phyloP scores from a whole-genome alignment of 768 basidiomycete genomes.

The Coprinopsis cinerea region DNA sequence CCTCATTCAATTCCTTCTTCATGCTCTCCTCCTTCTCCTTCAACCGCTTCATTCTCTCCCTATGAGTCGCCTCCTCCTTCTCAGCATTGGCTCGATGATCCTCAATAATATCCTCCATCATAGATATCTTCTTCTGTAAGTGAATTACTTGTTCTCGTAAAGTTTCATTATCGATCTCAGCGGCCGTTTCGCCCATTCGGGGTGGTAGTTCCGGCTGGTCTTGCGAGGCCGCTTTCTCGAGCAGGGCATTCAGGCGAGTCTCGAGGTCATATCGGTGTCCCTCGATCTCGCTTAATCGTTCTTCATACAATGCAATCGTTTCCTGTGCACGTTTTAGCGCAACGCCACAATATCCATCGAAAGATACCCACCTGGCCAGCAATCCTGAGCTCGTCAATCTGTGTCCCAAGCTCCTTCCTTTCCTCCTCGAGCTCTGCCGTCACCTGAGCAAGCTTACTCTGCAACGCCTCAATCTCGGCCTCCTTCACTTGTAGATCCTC shows the following conservation, averaged over 20 bases:
- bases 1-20: conserved; percentile 64
- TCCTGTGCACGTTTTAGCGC: conserved; percentile 42
- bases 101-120: conserved; percentile 81
- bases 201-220: conserved; percentile 22
- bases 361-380: conserved; percentile 70
- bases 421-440: conserved; percentile 41
- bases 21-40: conserved; percentile 70
- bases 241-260: conserved; percentile 40
- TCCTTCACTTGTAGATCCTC: conserved; percentile 50
- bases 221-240: conserved; percentile 40
- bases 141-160: conserved; percentile 88
- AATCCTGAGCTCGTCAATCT: conserved; percentile 79
- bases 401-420: conserved; percentile 56
- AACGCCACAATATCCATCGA: background rate
- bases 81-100: conserved; percentile 68
- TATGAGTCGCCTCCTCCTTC: conserved; percentile 59
- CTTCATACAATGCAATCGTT: conserved; percentile 94
- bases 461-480: conserved; percentile 52
- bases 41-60: conserved; percentile 58
- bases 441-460: conserved; percentile 26
- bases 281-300: conserved; percentile 69
- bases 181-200: conserved; percentile 52
- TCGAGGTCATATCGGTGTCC: conserved; percentile 75
- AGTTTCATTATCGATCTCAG: conserved; percentile 92
- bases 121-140: conserved; percentile 67